phyloP scores from a whole-genome alignment of 2,329 filamentous ascomycete species.

The Stemphylium lycopersici region DNA sequence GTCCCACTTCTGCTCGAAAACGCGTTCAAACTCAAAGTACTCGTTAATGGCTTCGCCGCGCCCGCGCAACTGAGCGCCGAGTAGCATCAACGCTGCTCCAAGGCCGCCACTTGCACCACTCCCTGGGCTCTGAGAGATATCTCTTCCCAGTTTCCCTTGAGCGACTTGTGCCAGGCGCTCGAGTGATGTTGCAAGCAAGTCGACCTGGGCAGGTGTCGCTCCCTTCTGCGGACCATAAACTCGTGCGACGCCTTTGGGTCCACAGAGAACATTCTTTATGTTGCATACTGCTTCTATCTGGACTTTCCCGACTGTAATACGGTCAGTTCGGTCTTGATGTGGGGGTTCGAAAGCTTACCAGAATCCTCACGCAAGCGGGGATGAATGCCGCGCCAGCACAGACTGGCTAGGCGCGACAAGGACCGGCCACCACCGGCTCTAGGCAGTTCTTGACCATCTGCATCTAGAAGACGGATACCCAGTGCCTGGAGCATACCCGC shows the following conservation, averaged over 20 bases:
- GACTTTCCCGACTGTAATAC: slow-evolving; percentile 31
- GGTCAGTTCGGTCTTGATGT: slow-evolving; percentile 4
- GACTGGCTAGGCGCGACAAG: slow-evolving; percentile 46
- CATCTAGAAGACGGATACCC: slow-evolving; percentile 54
- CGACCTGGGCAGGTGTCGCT: slow-evolving; percentile 52
- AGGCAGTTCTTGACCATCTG: slow-evolving; percentile 47
- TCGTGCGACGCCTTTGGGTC: slow-evolving; percentile 56
- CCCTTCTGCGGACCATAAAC: slow-evolving; percentile 62
- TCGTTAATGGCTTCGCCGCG: slow-evolving; percentile 59
- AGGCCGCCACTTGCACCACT: slow-evolving; percentile 61
- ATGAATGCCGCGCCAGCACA: slow-evolving; percentile 52
- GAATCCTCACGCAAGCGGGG: slow-evolving; percentile 38
- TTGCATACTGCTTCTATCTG: slow-evolving; percentile 60
- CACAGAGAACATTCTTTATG: slow-evolving; percentile 59
- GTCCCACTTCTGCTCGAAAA: slow-evolving; percentile 56
- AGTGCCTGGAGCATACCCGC: slow-evolving; percentile 62
- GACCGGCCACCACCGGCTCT: slow-evolving; percentile 51
- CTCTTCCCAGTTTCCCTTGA: slow-evolving; percentile 41
- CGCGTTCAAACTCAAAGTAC: slow-evolving; percentile 56
- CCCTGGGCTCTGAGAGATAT: slow-evolving; percentile 52
- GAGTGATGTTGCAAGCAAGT: slow-evolving; percentile 52
- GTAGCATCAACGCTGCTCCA: slow-evolving; percentile 57
- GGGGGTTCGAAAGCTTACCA: slow-evolving; percentile 17
- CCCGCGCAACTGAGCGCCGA: slow-evolving; percentile 56
- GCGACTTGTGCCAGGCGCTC: slow-evolving; percentile 51